phyloP scores from a whole-genome alignment of 805 yeast species.

The Yarrowia porcina region DNA sequence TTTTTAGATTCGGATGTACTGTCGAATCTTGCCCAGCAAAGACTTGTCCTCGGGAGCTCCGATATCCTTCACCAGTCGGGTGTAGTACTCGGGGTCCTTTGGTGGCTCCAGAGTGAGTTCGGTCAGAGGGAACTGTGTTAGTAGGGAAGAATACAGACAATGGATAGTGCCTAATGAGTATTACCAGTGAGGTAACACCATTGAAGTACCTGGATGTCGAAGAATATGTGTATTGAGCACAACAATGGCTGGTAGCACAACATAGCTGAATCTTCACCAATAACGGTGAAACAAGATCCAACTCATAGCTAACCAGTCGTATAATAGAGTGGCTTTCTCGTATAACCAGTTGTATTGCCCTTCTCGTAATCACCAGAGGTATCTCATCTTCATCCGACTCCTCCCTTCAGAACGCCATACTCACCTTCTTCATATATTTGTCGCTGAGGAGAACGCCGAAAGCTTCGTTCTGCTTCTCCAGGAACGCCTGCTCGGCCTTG shows the following conservation, averaged over 20 bases:
- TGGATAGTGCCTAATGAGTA: no score
- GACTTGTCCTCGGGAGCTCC: constrained; percentile 14
- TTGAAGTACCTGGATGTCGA: no score
- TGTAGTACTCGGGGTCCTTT: constrained; percentile 25
- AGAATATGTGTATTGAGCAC: no score
- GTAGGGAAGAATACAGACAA: not conserved
- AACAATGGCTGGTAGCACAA: no score
- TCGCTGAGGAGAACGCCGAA: constrained; percentile 14
- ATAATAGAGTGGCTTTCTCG: no score
- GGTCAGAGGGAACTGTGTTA: constrained; percentile 23
- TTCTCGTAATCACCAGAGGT: no score
- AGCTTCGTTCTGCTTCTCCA: constrained; percentile 23
- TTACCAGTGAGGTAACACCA: no score
- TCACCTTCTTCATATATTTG: constrained; percentile 25
- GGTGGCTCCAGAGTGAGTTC: constrained; percentile 18
- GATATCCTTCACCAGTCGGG: constrained; percentile 9
- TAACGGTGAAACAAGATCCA: no score
- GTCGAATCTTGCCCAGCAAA: constrained; percentile 15
- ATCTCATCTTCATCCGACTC: not conserved
- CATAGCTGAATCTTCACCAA: no score
- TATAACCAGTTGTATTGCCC: no score
- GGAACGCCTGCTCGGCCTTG: constrained; percentile 9
- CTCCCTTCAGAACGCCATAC: not conserved
- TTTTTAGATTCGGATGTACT: constrained; percentile 20
- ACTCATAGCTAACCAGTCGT: no score